phyloP scores from a whole-genome alignment of 257 asterid genomes.

The Lantana camara region DNA sequence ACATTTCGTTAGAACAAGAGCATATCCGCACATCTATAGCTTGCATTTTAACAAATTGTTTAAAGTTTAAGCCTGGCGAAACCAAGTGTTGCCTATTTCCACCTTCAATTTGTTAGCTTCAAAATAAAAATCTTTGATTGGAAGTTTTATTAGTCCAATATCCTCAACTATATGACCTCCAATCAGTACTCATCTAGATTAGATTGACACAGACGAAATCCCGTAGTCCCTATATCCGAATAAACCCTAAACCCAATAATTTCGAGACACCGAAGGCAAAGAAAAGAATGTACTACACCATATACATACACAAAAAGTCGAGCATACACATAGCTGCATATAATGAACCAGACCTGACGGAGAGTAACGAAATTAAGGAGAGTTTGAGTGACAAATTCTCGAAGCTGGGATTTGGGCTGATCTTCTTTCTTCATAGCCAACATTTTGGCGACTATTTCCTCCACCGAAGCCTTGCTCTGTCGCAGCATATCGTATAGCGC shows the following conservation, averaged over 20 bases:
- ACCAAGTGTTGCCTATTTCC: not conserved
- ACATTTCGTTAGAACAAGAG: not conserved
- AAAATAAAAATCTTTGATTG: not conserved
- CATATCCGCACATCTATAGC: not conserved
- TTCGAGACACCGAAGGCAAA: not conserved
- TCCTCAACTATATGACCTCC: not conserved
- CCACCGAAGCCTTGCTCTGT: slow-evolving; percentile 67
- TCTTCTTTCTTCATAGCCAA: slow-evolving; percentile 64
- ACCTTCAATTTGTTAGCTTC: slow-evolving; percentile 5
- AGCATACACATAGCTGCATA: not conserved
- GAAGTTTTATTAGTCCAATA: not conserved
- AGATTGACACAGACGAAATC: not conserved
- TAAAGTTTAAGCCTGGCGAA: not conserved
- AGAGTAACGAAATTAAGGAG: slow-evolving; percentile 82
- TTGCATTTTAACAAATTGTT: not conserved
- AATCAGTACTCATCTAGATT: not conserved
- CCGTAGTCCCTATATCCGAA: slow-evolving; percentile 19
- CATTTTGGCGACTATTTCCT: slow-evolving; percentile 77
- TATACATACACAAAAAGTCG: not conserved
- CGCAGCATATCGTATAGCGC: slow-evolving; percentile 67
- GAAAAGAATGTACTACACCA: not conserved
- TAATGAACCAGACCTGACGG: slow-evolving; percentile 64
- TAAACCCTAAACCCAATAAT: slow-evolving; percentile 31
- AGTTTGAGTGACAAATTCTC: slow-evolving; percentile 76
- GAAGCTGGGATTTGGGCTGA: slow-evolving; percentile 60